These are phyloP conservation scores for Colletotrichum simmondsii DNA, from an alignment of 2,329 filamentous ascomycete species.

Conservation along the genomic window DNA sequence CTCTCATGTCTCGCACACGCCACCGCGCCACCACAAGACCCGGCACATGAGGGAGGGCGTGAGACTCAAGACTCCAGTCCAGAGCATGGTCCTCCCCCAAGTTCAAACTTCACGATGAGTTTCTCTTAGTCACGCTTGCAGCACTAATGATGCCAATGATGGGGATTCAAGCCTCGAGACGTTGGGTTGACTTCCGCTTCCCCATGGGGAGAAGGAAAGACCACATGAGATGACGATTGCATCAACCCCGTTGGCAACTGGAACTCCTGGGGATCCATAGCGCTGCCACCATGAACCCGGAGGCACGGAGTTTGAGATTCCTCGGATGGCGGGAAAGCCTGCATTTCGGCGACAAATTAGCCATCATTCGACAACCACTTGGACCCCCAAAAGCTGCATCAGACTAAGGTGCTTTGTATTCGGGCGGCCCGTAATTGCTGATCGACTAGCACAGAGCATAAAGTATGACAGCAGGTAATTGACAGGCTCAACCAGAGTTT, in stretches of 20 bases:
- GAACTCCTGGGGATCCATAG: neutral
- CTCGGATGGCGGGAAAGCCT: neutral
- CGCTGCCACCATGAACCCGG: neutral
- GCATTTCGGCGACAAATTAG: slow-evolving; percentile 4
- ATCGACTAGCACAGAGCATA: neutral
- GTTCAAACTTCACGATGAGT: neutral
- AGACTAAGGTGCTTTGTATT: neutral
- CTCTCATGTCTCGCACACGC: neutral
- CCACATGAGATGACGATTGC: neutral
- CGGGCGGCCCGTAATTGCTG: neutral
- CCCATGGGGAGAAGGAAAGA: neutral
- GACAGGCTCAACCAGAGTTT: neutral
- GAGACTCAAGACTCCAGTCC: neutral
- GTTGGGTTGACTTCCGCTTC: neutral
- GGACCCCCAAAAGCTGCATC: neutral
- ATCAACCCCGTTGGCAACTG: neutral
- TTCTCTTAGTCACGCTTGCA: slow-evolving; percentile 12
- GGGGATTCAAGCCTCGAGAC: neutral
- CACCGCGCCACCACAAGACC: neutral
- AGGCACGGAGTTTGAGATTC: neutral
- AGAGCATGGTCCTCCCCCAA: neutral
- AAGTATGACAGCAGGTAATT: neutral
- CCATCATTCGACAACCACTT: neutral
- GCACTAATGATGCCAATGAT: neutral
- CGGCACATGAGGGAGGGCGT: neutral